These are phyloP conservation scores for Phytophthora quininea DNA, from an alignment of 352 stramenopile species.

Conservation along the genomic window DNA sequence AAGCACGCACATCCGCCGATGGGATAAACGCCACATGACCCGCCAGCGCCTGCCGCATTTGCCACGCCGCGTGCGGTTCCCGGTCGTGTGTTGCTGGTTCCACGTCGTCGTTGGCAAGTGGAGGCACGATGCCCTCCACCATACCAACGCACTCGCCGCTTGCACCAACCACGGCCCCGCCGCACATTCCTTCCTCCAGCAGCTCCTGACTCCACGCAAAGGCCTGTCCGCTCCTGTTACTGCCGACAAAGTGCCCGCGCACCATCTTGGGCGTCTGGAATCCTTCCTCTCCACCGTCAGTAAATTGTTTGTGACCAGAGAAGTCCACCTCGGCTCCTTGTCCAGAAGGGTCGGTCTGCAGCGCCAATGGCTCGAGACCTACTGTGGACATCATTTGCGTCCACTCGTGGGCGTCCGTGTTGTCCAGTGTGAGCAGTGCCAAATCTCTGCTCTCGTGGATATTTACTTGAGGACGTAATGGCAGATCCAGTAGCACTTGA, in stretches of 20 bases:
- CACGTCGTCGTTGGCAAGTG: conserved; percentile 24
- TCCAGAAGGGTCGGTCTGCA: conserved; percentile 27
- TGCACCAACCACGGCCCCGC: conserved; percentile 61
- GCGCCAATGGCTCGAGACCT: conserved; percentile 41
- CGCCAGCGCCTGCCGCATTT: conserved; percentile 70
- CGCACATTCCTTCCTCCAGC: conserved; percentile 85
- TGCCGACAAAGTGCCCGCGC: conserved; percentile 61
- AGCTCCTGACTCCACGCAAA: conserved; percentile 80
- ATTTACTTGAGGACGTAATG: conserved; percentile 54
- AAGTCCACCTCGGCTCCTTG: conserved; percentile 58
- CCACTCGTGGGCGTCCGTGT: conserved; percentile 24
- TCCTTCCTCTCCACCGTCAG: conserved; percentile 14
- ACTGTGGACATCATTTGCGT: conserved; percentile 34
- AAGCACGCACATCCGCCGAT: conserved; percentile 47
- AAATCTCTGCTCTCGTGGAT: conserved; percentile 63
- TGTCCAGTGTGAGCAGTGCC: conserved; percentile 61
- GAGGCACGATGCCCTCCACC: conserved; percentile 81
- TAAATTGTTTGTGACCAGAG: conserved; percentile 44
- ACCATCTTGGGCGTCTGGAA: conserved; percentile 52
- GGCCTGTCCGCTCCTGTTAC: conserved; percentile 61
- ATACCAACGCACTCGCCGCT: conserved; percentile 62
- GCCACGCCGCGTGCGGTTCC: conserved; percentile 31
- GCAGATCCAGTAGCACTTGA: conserved; percentile 60
- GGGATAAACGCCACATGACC: conserved; percentile 79
- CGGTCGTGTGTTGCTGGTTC: conserved; percentile 29